These are phyloP conservation scores for Flaveria ramosissima DNA, from an alignment of 129 eudicot genomes.

Conservation along the genomic window DNA sequence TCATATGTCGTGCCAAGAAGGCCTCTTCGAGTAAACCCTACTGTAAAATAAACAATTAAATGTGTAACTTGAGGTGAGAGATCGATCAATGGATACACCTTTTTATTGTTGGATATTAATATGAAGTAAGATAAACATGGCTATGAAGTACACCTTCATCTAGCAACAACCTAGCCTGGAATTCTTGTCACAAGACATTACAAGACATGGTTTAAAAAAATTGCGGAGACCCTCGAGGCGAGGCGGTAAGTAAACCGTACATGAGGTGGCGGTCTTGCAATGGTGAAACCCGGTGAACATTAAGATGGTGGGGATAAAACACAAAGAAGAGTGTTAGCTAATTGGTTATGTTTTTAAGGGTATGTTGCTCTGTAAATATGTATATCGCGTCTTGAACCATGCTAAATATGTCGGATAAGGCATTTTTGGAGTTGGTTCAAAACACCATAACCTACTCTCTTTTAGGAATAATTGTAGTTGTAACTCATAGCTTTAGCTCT, in stretches of 20 bases:
- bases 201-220: too few species aligned
- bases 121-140: slow-evolving; percentile 29
- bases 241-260: too few species aligned
- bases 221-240: too few species aligned
- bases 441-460: background rate
- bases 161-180: slow-evolving; percentile 12
- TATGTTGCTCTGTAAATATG: slow-evolving; percentile 15
- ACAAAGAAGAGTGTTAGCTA: background rate
- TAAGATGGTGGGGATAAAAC: too few species aligned
- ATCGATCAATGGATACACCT: background rate
- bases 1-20: slow-evolving; percentile 73
- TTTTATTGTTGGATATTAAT: slow-evolving; percentile 10
- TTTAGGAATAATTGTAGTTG: too few species aligned
- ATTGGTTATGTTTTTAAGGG: slow-evolving; percentile 10
- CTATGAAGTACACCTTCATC: background rate
- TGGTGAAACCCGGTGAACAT: too few species aligned
- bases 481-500: too few species aligned
- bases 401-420: background rate
- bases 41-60: slow-evolving; percentile 38
- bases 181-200: background rate
- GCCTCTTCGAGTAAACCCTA: slow-evolving; percentile 86
- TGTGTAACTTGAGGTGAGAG: slow-evolving; percentile 19
- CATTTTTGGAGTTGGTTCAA: background rate
- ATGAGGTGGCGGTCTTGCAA: too few species aligned
- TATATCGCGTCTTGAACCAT: background rate